A percentile compares a stretch with the other conserved stretches of the same genome.
phyloP scores from a whole-genome alignment of 1,284 basidiomycete genomes.

The Schizophyllum amplum region DNA sequence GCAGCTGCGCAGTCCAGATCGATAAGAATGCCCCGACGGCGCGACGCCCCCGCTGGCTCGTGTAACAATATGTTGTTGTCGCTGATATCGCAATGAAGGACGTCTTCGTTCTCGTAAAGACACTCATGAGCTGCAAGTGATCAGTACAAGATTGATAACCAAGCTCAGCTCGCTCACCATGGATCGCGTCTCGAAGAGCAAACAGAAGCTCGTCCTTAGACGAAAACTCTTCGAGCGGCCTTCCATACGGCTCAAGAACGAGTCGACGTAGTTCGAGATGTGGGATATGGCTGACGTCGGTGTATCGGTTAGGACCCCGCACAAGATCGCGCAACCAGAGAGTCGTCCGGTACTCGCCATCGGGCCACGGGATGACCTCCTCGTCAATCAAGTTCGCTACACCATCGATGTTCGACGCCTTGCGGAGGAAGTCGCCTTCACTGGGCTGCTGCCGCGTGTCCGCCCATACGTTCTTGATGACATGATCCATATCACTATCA shows the following conservation, averaged over 20 bases:
- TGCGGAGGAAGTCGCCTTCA: slow-evolving; percentile 5
- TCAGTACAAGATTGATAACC: no score
- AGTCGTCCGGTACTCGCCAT: not conserved
- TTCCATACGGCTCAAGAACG: slow-evolving; percentile 5
- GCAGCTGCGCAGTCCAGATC: slow-evolving; percentile 4
- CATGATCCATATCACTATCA: slow-evolving; percentile 3
- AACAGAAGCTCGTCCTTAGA: slow-evolving; percentile 7
- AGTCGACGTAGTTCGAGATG: slow-evolving; percentile 3
- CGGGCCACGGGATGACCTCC: not conserved
- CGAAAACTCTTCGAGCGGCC: not conserved
- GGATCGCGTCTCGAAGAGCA: slow-evolving; percentile 7
- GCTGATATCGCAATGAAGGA: slow-evolving; percentile 9
- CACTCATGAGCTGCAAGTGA: slow-evolving; percentile 5
- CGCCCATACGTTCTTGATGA: slow-evolving; percentile 11
- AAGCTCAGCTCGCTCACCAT: no score
- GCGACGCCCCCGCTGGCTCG: not conserved
- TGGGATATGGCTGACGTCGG: not conserved
- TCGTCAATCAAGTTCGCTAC: slow-evolving; percentile 6
- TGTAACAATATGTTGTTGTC: slow-evolving; percentile 9
- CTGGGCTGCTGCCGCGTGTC: not conserved
- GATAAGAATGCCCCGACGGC: slow-evolving; percentile 2
- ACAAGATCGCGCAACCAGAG: no score
- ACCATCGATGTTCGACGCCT: slow-evolving; percentile 1
- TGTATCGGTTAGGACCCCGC: not conserved
- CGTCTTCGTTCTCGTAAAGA: not conserved